Evolutionary conservation across 129 eudicot genomes (phyloP), one percentile per base, ranked within the genome.

Genomic region (Sambucus nigra): DNA sequence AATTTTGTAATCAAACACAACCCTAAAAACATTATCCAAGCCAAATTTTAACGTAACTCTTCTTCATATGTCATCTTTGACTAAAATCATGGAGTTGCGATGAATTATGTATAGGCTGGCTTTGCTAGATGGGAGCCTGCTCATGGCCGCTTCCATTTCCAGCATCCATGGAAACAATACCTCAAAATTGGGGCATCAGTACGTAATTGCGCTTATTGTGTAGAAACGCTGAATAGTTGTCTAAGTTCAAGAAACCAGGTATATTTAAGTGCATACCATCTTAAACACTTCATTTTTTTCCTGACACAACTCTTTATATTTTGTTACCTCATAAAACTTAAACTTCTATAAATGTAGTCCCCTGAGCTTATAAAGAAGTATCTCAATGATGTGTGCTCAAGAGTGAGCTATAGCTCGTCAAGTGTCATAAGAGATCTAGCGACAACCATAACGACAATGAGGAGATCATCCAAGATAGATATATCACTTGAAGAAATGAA

Each of bases 51-150:
- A n/a, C n/a, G n/a, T n/a, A n/a, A n/a, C n/a, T n/a, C n/a, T n/a
- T n/a, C n/a, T n/a, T n/a, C n/a, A n/a, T n/a, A n/a, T n/a, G n/a
- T n/a, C n/a, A n/a, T n/a, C n/a, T n/a, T n/a, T 45, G 5, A 13
- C 24, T 13, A 59, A 58, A 17, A 12, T 27, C 25, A 35, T 51
- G 31, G 15, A 17, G 17, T 8, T 13, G 1, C 1, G 18, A 31
- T 35, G 0, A 42, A 11, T 33, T 45, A 6, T 62, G 18, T 63
- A 18, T 18, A 77, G 84, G 82, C 87, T 4, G 73, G 70, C 57
- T 78, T 78, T 54, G 93, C 86, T 44, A 71, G 86, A 78, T 82
- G 93, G 93, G 93, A 82, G 65, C 93, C 93, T 57, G 75, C 77
- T 25, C 86, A 82, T 55, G 93, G 93, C 0, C 60, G 46, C 9